Base-by-base conservation (phyloP, 2,329 filamentous ascomycete species). In the Exophiala spinifera region DNA sequence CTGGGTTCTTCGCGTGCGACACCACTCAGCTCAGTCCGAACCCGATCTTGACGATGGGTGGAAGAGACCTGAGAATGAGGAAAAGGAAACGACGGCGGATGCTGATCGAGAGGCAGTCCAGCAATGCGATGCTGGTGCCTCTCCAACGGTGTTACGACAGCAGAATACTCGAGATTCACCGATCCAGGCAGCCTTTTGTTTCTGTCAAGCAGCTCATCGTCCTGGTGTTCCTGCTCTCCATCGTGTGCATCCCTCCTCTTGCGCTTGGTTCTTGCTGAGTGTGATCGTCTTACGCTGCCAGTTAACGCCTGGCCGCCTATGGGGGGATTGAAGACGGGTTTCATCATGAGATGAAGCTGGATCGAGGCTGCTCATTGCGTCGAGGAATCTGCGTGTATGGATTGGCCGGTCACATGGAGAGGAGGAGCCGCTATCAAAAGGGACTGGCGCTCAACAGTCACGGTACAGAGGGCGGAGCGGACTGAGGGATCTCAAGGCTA, bases 91-190 rank as follows among this genome's bases (percentile, higher is more conserved):
- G 65, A 63, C 3, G 74, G 74, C 20, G 74, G 56, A 53, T 70
- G 68, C 48, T 69, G 57, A 53, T 73, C 61, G 31, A 70, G 62
- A 34, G 71, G 61, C 31, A 73, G 69, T 49, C 73, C 70, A 45
- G 74, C 71, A 53, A 74, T 61, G 53, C 70, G 70, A 62, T 74
- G 74, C 63, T 77, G 73, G 51, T 70, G 66, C 39, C 68, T 66
- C 62, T 75, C 73, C 43, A 69, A 65, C 7, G 73, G 72, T 7
- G 72, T 69, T 15, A 75, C 48, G 5, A 61, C 57, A 50, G 62
- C 61, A 19, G 52, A 53, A 47, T 62, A 62, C 20, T 64, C 61
- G 7, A 53, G 21, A 15, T 58, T 46, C 8, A 4, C 34, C 2
- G 15, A 42, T 28, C 49, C 45, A 14, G 28, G 19, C 23, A 28